Percentiles rank a stretch among this genome's conserved stretches.
These are phyloP conservation scores for Myxozyma udenii DNA, from an alignment of 805 yeast genomes.

Conservation along the genomic window DNA sequence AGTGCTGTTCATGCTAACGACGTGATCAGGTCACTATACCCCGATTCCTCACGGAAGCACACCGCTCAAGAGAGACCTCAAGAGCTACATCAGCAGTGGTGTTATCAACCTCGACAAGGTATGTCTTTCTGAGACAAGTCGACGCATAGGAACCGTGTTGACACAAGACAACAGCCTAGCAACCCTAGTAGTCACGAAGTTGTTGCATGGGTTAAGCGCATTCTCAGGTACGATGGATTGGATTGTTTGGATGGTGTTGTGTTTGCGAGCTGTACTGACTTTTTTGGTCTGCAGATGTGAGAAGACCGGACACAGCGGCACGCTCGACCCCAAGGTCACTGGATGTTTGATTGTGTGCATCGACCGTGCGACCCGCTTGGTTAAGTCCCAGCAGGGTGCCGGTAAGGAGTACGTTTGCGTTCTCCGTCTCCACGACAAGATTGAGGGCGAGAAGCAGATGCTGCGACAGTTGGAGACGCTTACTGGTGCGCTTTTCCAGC, in stretches of 20 bases:
- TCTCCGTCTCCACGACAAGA: conserved; percentile 89
- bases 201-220: conserved; percentile 98
- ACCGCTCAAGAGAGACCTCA: conserved; percentile 90
- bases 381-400: conserved; percentile 98
- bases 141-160: not conserved
- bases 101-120: conserved; percentile 89
- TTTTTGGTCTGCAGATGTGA: conserved; percentile 62
- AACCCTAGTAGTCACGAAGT: conserved; percentile 99
- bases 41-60: conserved; percentile 66
- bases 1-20: not conserved
- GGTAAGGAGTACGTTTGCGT: conserved; percentile 99
- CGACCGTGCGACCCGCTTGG: conserved; percentile 96
- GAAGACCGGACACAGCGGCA: conserved; percentile 99
- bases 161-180: conserved; percentile 53
- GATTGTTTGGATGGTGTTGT: not conserved
- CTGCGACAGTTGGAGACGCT: conserved; percentile 85
- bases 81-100: conserved; percentile 87
- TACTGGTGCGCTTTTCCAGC: conserved; percentile 98
- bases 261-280: not conserved
- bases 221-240: conserved; percentile 43
- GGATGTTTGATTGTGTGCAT: conserved; percentile 98
- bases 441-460: conserved; percentile 85
- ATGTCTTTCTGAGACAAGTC: not conserved
- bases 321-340: conserved; percentile 97
- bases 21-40: conserved; percentile 64